Percentiles rank a stretch among this genome's conserved stretches.
Evolutionary conservation across 23 red algal species (phyloP).

Genomic region (Pyropia yezoensis): DNA sequence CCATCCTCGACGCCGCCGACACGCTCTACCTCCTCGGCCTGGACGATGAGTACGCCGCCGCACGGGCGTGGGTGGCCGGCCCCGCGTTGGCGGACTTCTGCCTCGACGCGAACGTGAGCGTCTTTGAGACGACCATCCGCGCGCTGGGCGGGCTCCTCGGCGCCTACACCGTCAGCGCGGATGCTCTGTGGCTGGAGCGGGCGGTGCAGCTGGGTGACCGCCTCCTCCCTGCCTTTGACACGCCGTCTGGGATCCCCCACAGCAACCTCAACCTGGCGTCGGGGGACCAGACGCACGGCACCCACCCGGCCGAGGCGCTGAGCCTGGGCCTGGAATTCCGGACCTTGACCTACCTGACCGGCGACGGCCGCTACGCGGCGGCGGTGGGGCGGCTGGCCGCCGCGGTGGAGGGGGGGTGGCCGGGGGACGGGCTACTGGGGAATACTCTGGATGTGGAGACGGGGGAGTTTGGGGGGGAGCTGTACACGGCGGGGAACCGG

Average conservation of each 20-base stretch:
- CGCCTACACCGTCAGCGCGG: conserved; percentile 19
- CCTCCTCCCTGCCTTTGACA: conserved; percentile 4
- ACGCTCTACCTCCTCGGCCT: conserved; percentile 27
- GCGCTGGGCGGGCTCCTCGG: conserved; percentile 18
- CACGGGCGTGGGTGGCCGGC: conserved; percentile 5
- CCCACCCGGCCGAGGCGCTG: conserved; percentile 21
- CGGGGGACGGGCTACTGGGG: conserved; percentile 2
- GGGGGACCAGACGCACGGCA: not conserved
- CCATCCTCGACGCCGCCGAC: conserved; percentile 29
- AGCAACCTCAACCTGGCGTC: conserved; percentile 2
- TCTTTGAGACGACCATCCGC: conserved; percentile 25
- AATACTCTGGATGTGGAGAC: conserved; percentile 17
- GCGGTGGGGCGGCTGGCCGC: conserved; percentile 15
- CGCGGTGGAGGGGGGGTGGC: not conserved
- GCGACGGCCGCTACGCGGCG: conserved; percentile 6
- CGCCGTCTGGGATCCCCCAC: not conserved
- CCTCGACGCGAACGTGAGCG: conserved; percentile 3
- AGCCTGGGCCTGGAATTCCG: conserved; percentile 40
- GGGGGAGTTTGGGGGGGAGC: conserved; percentile 8
- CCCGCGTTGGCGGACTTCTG: not conserved
- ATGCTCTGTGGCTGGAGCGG: conserved; percentile 7
- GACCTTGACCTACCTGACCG: conserved; percentile 18
- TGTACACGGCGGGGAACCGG: conserved; percentile 12
- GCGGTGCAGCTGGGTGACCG: conserved; percentile 18
- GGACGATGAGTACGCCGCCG: conserved; percentile 10